phyloP scores from a whole-genome alignment of 139 green algal species.

The Chlorella sp. region DNA sequence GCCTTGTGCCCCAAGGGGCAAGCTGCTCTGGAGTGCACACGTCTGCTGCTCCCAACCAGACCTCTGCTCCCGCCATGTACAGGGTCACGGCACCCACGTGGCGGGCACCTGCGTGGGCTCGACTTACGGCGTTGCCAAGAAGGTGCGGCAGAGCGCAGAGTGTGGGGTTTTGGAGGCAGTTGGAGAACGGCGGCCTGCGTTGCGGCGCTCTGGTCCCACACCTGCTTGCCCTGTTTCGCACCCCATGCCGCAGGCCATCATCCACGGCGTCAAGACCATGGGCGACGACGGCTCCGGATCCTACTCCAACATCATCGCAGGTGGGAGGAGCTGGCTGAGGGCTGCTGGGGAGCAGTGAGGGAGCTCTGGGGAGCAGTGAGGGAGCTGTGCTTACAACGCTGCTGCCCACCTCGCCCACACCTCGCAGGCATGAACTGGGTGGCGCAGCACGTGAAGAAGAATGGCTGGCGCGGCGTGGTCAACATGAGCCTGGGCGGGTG shows the following conservation, averaged over 20 bases:
- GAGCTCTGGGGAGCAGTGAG: neutral
- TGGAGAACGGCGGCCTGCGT: too few relatives aligned
- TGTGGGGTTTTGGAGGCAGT: too few relatives aligned
- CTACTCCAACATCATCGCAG: conserved; percentile 63
- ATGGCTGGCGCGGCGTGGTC: conserved; percentile 60
- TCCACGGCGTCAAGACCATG: conserved; percentile 35
- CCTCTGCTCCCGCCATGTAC: neutral
- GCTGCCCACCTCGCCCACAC: neutral
- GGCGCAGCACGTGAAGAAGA: conserved; percentile 22
- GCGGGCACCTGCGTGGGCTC: conserved; percentile 57
- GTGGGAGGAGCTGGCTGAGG: neutral
- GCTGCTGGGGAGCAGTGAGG: neutral
- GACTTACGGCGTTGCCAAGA: conserved; percentile 69
- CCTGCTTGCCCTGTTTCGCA: neutral
- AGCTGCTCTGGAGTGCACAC: too few relatives aligned
- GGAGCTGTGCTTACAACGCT: neutral
- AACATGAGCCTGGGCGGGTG: conserved; percentile 64
- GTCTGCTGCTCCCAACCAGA: neutral
- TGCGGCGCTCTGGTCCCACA: too few relatives aligned
- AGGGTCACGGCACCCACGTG: conserved; percentile 75
- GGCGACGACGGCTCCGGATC: conserved; percentile 47
- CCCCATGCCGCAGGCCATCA: neutral
- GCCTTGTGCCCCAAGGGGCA: too few relatives aligned
- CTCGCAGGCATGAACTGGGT: conserved; percentile 54
- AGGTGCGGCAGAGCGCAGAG: too few relatives aligned